Evolutionary conservation across 371 early-diverging fungal species (phyloP), one percentile per base, ranked within the genome.

Genomic region (Apophysomyces ossiformis): DNA sequence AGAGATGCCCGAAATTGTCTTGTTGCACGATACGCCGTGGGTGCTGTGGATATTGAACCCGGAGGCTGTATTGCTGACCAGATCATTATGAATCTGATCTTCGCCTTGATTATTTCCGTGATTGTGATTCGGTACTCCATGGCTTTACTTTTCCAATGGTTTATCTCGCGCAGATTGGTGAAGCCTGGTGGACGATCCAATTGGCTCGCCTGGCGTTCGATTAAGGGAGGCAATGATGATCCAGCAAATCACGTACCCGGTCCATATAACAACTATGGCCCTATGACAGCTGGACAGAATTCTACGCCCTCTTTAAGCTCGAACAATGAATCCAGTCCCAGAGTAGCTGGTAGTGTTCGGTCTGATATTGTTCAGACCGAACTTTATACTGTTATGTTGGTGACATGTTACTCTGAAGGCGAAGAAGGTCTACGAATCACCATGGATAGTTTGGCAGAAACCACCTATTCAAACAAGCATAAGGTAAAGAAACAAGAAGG

Each of bases 401-500:
- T 88, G 32, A 90, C 93, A 37, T 89, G 90, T 72, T 94, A 94
- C 71, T 89, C 90, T 9, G 94, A 94, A 71, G 89, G 92, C 67
- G 88, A 88, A 73, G 89, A 85, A 60, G 90, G 91, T 1, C 81
- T 96, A 45, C 79, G 89, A 45, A 85, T 84, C 11, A 97, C 97
- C 15, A 75, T 97, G 69, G 93, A 96, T 68, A 92, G 92, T 70
- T 83, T 97, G 21, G 89, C 92, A 26, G 75, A 79, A 37, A 94
- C 95, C 0, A 83, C 81, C 9, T 86, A 83, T 66, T 85, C 85
- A 15, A 76, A 74, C 7, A 81, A 83, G 37, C 87, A 85, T 60
- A 86, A 86, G 72, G 73, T 82, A 43, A 69, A 56, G n/a, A 13
- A 35, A 12, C 43, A 21, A 12, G 6, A 60, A 32, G 35, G 15